Evolutionary conservation across 106 monocot genomes (phyloP).

Genomic region (Allium fistulosum): DNA sequence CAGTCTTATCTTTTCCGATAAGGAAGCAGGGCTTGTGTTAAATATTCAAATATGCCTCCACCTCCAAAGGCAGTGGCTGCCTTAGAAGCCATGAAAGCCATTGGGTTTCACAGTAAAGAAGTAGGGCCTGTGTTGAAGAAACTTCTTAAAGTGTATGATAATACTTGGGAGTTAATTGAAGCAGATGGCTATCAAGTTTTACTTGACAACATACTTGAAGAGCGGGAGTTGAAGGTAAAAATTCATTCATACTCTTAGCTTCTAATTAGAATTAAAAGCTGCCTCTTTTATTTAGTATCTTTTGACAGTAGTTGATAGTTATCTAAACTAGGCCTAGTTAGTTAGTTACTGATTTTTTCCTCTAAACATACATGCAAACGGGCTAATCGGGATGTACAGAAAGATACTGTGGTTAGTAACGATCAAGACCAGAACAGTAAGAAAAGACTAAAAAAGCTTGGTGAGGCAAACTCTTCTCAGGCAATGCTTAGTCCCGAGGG

Average conservation of each 20-base stretch:
- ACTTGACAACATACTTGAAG: slow-evolving; percentile 47
- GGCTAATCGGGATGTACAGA: slow-evolving; percentile 3
- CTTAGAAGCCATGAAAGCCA: slow-evolving; percentile 34
- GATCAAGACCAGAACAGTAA: slow-evolving; percentile 2
- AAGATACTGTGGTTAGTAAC: slow-evolving; percentile 7
- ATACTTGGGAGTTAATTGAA: slow-evolving; percentile 64
- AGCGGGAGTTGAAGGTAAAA: slow-evolving; percentile 20
- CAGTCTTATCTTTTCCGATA: neutral
- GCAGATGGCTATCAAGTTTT: slow-evolving; percentile 45
- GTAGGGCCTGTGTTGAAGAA: slow-evolving; percentile 37
- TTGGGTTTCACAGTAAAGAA: slow-evolving; percentile 27
- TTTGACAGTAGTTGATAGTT: too few relatives aligned
- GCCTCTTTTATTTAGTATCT: too few relatives aligned
- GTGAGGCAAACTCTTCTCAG: slow-evolving; percentile 1
- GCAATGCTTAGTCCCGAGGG: slow-evolving; percentile 1
- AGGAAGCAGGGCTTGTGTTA: neutral
- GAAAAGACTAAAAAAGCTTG: slow-evolving; percentile 21
- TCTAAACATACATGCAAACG: neutral
- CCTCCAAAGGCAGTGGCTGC: slow-evolving; percentile 23
- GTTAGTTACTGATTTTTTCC: too few relatives aligned
- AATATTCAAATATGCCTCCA: slow-evolving; percentile 2
- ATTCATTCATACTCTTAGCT: neutral
- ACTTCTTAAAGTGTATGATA: slow-evolving; percentile 37
- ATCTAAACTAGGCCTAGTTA: too few relatives aligned
- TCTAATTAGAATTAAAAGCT: too few relatives aligned